Conservation (phyloP, 345 rosid species). For the Corchorus olitorius region DNA sequence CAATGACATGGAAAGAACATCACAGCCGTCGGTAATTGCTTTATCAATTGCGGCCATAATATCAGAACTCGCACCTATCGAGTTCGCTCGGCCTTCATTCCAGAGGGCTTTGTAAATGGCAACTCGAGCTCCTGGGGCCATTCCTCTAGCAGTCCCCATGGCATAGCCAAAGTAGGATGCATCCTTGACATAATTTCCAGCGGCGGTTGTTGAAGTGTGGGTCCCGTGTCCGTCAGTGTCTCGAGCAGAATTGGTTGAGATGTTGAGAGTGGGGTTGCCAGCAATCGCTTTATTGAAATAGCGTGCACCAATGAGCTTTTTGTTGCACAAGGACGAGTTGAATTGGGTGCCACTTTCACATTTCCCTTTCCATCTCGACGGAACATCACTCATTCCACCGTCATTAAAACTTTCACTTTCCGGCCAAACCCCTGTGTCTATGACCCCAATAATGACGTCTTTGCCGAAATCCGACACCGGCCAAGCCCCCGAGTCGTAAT, state of each 20-base stretch:
- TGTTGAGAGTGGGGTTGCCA: constrained; percentile 33
- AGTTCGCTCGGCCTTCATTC: constrained; percentile 30
- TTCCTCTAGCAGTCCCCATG: constrained; percentile 43
- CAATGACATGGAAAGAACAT: constrained; percentile 50
- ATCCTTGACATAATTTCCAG: constrained; percentile 37
- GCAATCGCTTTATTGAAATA: constrained; percentile 49
- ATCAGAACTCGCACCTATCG: constrained; percentile 24
- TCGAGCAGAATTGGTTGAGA: constrained; percentile 51
- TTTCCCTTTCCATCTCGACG: constrained; percentile 50
- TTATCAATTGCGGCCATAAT: constrained; percentile 54
- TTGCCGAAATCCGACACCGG: constrained; percentile 44
- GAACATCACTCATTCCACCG: constrained; percentile 39
- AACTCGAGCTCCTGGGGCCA: constrained; percentile 47
- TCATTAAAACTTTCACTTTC: constrained; percentile 49
- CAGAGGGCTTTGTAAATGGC: constrained; percentile 60
- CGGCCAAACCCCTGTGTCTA: constrained; percentile 57
- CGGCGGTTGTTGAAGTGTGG: constrained; percentile 58
- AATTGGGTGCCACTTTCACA: constrained; percentile 50
- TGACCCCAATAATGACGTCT: constrained; percentile 47
- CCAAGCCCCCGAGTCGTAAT: constrained; percentile 37
- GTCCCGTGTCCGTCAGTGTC: constrained; percentile 61
- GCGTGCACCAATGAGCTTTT: constrained; percentile 56
- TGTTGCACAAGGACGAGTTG: constrained; percentile 52
- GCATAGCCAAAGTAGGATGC: constrained; percentile 55
- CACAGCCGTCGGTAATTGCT: constrained; percentile 55